These are phyloP conservation scores for Leccinum pallidistipes DNA, from an alignment of 1,284 basidiomycete genomes.

Conservation along the genomic window DNA sequence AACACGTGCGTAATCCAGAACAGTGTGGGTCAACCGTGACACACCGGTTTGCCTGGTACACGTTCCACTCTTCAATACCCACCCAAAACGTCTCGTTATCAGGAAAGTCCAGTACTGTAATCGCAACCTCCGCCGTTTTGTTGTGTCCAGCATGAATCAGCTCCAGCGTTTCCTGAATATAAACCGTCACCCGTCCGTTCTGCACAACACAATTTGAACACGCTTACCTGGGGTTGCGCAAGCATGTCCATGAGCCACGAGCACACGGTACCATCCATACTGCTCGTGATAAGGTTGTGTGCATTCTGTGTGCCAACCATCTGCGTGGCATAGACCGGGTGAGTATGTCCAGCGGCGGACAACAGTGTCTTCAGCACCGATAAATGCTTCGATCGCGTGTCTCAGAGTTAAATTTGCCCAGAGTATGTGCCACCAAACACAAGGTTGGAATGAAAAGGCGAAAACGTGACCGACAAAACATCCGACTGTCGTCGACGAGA, in stretches of 20 bases:
- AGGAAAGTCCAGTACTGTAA: conserved; percentile 91
- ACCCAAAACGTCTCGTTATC: conserved; percentile 96
- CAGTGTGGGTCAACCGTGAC: conserved; percentile 51
- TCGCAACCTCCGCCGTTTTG: conserved; percentile 94
- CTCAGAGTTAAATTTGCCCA: conserved; percentile 97
- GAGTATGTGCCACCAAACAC: conserved; percentile 98
- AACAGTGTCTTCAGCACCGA: conserved; percentile 96
- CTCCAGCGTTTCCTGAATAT: conserved; percentile 75
- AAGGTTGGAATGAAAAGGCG: conserved; percentile 96
- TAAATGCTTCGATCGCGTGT: conserved; percentile 94
- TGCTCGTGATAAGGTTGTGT: conserved; percentile 93
- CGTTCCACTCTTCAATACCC: conserved; percentile 95
- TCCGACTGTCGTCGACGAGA: conserved; percentile 70
- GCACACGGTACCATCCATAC: conserved; percentile 95
- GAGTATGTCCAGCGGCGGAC: conserved; percentile 93
- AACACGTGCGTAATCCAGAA: no score
- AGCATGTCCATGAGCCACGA: conserved; percentile 99
- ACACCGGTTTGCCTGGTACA: conserved; percentile 95
- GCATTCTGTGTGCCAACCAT: conserved; percentile 99
- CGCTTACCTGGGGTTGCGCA: conserved; percentile 84
- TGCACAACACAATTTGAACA: neutral
- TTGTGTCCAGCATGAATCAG: conserved; percentile 84
- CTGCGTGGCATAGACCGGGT: conserved; percentile 96
- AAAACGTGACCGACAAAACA: conserved; percentile 94
- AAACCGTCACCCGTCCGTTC: conserved; percentile 1